Conservation (phyloP, 805 yeast species). For the Debaryomyces prosopidis region DNA sequence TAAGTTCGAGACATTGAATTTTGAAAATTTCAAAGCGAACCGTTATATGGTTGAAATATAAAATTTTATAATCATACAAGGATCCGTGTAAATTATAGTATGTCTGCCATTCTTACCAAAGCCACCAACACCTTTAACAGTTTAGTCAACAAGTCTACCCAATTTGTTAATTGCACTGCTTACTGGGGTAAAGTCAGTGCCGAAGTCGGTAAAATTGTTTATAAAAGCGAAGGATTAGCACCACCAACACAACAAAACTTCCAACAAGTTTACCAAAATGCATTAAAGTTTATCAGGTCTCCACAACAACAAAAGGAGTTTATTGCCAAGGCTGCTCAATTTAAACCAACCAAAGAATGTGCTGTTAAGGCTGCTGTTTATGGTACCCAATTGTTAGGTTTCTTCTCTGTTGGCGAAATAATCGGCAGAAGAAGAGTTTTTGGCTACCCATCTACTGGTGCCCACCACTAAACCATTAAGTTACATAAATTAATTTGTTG, state of each 20-base stretch:
- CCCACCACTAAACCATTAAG: slow-evolving; percentile 21
- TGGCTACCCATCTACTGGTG: slow-evolving; percentile 76
- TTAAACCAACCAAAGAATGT: slow-evolving; percentile 54
- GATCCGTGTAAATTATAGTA: slow-evolving; percentile 11
- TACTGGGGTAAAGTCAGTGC: slow-evolving; percentile 79
- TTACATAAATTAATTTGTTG: background rate
- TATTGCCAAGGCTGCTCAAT: slow-evolving; percentile 44
- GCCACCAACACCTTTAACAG: slow-evolving; percentile 40
- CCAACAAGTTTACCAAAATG: slow-evolving; percentile 65
- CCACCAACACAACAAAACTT: slow-evolving; percentile 83
- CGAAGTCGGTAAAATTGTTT: slow-evolving; percentile 73
- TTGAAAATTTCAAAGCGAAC: background rate
- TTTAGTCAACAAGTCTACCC: slow-evolving; percentile 36
- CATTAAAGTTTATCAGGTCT: slow-evolving; percentile 35
- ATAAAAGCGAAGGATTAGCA: slow-evolving; percentile 87
- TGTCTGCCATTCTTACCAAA: slow-evolving; percentile 46
- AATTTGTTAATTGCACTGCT: slow-evolving; percentile 53
- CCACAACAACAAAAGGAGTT: slow-evolving; percentile 60
- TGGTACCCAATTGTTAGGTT: slow-evolving; percentile 82
- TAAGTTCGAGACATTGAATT: background rate
- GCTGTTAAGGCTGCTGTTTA: slow-evolving; percentile 69
- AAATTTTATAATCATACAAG: background rate
- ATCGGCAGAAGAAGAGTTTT: slow-evolving; percentile 93
- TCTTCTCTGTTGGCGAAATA: slow-evolving; percentile 93
- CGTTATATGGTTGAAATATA: background rate